Conservation (phyloP, 306 rosid genomes). For the Dalbergia cochinchinensis region DNA sequence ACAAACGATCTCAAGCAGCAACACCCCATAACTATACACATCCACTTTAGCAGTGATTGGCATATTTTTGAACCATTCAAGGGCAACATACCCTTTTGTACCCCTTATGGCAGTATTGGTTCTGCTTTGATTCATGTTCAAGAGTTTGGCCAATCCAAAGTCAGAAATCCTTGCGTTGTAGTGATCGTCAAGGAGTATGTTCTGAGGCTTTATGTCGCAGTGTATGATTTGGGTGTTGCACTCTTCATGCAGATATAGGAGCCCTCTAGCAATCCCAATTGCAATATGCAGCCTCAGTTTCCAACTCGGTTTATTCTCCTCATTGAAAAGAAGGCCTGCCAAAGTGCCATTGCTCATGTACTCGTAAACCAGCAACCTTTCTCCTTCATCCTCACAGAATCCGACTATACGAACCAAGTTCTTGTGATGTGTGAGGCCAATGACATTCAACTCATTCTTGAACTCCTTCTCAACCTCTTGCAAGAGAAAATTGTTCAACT, state of each 20-base stretch:
- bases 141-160: constrained; percentile 51
- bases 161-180: constrained; percentile 43
- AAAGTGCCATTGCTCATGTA: constrained; percentile 56
- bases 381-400: constrained; percentile 42
- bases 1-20: constrained; percentile 51
- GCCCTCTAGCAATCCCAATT: constrained; percentile 50
- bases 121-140: constrained; percentile 54
- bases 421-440: constrained; percentile 56
- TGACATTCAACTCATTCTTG: constrained; percentile 51
- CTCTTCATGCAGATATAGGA: constrained; percentile 54
- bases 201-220: constrained; percentile 59
- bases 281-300: constrained; percentile 46
- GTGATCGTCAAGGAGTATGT: constrained; percentile 54
- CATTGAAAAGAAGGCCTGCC: constrained; percentile 47
- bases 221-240: constrained; percentile 53
- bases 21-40: constrained; percentile 52
- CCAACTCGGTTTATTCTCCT: constrained; percentile 47
- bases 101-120: constrained; percentile 55
- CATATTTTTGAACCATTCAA: constrained; percentile 56
- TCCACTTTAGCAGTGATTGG: constrained; percentile 53
- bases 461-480: constrained; percentile 57
- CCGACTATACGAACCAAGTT: constrained; percentile 54
- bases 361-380: constrained; percentile 52
- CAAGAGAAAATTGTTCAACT: constrained; percentile 46
- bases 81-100: constrained; percentile 60